phyloP scores from a whole-genome alignment of 2,329 filamentous ascomycete genomes.

The Diaporthe ampelina region DNA sequence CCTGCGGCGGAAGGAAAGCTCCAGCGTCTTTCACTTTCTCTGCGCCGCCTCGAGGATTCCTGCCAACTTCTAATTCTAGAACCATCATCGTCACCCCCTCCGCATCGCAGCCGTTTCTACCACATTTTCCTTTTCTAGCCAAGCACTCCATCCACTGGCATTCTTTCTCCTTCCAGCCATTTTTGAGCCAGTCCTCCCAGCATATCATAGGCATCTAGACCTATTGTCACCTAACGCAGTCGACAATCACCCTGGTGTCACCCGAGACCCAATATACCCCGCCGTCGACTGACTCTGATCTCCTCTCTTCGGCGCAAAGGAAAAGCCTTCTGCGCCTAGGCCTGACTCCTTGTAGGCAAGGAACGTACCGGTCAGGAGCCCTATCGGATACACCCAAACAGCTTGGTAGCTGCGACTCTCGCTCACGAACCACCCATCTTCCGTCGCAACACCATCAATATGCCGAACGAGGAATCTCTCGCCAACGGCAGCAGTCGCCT shows the following conservation, averaged over 20 bases:
- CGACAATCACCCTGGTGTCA: background rate
- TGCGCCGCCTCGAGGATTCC: background rate
- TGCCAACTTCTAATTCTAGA: slow-evolving; percentile 31
- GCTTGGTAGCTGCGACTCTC: background rate
- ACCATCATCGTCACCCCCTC: slow-evolving; percentile 21
- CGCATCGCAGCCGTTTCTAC: background rate
- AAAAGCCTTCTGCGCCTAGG: background rate
- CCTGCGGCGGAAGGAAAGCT: slow-evolving; percentile 22
- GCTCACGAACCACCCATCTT: background rate
- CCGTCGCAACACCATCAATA: background rate
- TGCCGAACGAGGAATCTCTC: slow-evolving; percentile 31
- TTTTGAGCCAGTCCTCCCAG: background rate
- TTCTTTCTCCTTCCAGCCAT: background rate
- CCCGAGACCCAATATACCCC: slow-evolving; percentile 23
- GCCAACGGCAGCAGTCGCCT: slow-evolving; percentile 61
- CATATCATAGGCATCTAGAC: background rate
- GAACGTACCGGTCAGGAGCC: background rate
- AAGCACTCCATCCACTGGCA: background rate
- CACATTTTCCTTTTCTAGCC: background rate
- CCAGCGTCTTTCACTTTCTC: slow-evolving; percentile 9
- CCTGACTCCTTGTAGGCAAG: background rate
- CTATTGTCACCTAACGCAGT: background rate
- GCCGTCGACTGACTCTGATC: slow-evolving; percentile 15
- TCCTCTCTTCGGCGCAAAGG: background rate
- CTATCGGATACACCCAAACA: background rate